Base-by-base conservation (phyloP, 2,329 filamentous ascomycete species). In the Pseudogymnoascus pannorum region DNA sequence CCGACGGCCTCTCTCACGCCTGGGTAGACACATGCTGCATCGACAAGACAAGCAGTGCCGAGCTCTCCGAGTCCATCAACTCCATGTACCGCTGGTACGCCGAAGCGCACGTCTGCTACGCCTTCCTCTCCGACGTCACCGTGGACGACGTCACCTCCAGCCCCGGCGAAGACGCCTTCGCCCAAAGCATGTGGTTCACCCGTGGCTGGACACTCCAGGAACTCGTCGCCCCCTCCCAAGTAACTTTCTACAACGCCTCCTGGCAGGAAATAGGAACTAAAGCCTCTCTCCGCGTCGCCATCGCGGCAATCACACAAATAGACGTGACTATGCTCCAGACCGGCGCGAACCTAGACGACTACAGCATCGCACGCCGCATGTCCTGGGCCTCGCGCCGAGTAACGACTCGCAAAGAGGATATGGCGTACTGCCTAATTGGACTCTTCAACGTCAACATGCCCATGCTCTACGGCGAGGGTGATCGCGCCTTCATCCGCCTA, bases 391-490 rank as follows among this genome's bases (percentile, higher is more conserved):
- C 40, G 12, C 20, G 40, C 6, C 40, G 40, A 5, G 20, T 44
- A 4, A 44, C 40, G 2, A 44, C 40, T 18, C 8, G 38, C 24
- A 8, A 44, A 24, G 40, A 6, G 54, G 78, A 79, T 38, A 68
- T 71, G n/a, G 75, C 77, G 0, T 79, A 79, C 35, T 77, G 72
- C 11, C 67, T 79, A 0, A 61, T 79, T 5, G 77, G 77, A 0
- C 68, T 79, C 0, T 79, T 79, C 31, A 67, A 69, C 1, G 70
- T 79, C 16, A 74, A 75, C 36, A 77, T 79, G 73, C 72, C 76
- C 0, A 63, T 78, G 4, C 40, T 78, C 0, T 79, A 79, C 57
- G 77, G 77, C 0, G 73, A 76, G 42, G 72, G 71, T 0, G 1
- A 20, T 0, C 68, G 66, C 0, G 70, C 75, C 0, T 76, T 75